Base-by-base conservation (phyloP, 129 eudicot genomes). In the Logfia minima region DNA sequence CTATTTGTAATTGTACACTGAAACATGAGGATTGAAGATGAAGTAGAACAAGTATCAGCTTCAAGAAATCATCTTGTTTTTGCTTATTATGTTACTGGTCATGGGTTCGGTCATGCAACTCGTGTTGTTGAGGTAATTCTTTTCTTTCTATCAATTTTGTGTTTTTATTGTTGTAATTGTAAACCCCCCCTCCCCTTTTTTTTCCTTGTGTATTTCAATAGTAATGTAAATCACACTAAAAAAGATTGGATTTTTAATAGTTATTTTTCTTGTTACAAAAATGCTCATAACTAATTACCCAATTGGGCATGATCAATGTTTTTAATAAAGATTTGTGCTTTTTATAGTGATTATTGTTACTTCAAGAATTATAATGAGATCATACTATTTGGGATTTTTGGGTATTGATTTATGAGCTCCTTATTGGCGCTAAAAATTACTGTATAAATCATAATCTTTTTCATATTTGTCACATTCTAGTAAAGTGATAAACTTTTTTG, bases 101-200 rank as follows among this genome's bases (percentile, higher is more conserved):
- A 92, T 80, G 97, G 97, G 5, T 92, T 92, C 19, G 97, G 96
- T 34, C 97, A 92, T 22, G 97, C 97, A 63, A 92, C 96, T 29
- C 95, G 97, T 45, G 97, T 92, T 70, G 92, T 86, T 53, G 97
- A 92, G 97, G 97, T 88, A 13, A 8, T 71, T 34, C 18, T 26
- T 19, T 63, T n/a, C 21, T 55, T 19, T 52, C 11, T 70, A 24
- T 37, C 17, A 58, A 32, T 28, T 62, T 68, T 45, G 26, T 66
- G 14, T 48, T 26, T 23, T 72, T 5, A 3, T 14, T 68, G 1
- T 74, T 29, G 22, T 41, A 9, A 11, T 10, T 31, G 28, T 59
- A 63, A 21, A 13, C 0, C 32, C 66, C 28, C 24, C 21, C 21
- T 60, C 32, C 66, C 28, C 24, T 8, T 58, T 60, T 23, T 10